Base-by-base conservation (phyloP, 139 green algal species). In the Raphidocelis subcapitata region DNA sequence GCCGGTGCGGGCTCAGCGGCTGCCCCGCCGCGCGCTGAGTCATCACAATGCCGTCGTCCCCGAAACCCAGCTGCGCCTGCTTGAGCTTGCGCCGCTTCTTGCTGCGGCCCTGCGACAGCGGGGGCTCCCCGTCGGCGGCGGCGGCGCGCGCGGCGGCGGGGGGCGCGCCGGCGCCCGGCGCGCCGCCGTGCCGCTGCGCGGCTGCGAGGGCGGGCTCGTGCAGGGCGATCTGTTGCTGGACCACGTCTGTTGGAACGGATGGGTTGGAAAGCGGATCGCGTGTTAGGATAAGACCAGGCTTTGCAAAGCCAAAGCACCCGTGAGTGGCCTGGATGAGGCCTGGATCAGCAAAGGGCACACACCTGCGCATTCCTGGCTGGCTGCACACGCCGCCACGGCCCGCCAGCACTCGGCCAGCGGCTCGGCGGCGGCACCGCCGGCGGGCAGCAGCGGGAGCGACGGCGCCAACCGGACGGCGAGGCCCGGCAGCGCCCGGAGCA, bases 81-180 rank as follows among this genome's bases (percentile, higher is more conserved):
- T 69, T 77, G 23, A 70, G 49, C 47, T 72, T 69, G 66, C 51
- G 59, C 65, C 44, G 23, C 59, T n/a, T 36, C 33, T 36, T 77
- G 63, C 46, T 70, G 64, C 32, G 47, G 52, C 16, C 32, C 36
- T 32, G 70, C 59, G 1, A 60, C 52, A 15, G 5, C 29, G 26
- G 23, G 14, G 29, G 10, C 29, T 16, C 55, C 55, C 55, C n/a
- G 14, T 31, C 55, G 14, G 55, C 55, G 10, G 8, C n/a, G 10
- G 26, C n/a, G n/a, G 26, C n/a, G 10, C 5, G 10, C 55, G 55
- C 55, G 10, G 5, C 26, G 14, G 55, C 55, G 10, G 24, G 55
- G 10, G 10, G 26, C 55, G 55, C 10, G 5, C n/a, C 55, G n/a
- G 5, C 55, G n/a, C 5, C 10, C 55, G n/a, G 24, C 55, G 55